Evolutionary conservation across 2,329 filamentous ascomycete species (phyloP).

Genomic region (Ilyonectria robusta): DNA sequence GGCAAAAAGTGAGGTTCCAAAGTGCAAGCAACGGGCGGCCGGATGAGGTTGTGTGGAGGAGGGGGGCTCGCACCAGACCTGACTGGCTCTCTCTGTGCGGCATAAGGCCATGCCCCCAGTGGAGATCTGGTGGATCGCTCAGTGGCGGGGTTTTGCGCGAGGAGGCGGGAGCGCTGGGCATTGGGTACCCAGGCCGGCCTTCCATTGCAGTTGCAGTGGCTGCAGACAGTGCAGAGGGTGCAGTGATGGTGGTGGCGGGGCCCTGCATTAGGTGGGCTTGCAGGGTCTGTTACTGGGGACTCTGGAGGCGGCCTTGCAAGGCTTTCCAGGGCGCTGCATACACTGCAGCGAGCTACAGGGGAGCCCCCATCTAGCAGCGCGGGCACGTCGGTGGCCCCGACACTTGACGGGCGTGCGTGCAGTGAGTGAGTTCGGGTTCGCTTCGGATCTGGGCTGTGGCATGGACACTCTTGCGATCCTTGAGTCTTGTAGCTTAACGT

Average conservation of each 20-base stretch:
- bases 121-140: constrained; percentile 10
- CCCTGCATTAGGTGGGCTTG: constrained; percentile 9
- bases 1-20: constrained; percentile 6
- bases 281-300: constrained; percentile 13
- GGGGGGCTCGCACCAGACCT: background rate
- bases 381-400: constrained; percentile 34
- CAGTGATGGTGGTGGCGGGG: constrained; percentile 1
- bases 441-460: constrained; percentile 5
- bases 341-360: background rate
- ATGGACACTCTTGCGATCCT: constrained; percentile 10
- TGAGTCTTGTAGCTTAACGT: constrained; percentile 2
- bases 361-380: constrained; percentile 17
- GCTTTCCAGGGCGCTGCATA: constrained; percentile 21
- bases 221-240: background rate
- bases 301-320: constrained; percentile 16
- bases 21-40: constrained; percentile 13
- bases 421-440: constrained; percentile 1
- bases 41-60: constrained; percentile 13
- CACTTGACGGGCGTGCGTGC: constrained; percentile 23
- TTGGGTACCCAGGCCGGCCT: background rate
- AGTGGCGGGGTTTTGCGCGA: background rate
- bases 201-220: constrained; percentile 10
- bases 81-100: background rate
- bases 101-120: background rate
- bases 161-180: constrained; percentile 6